phyloP scores from a whole-genome alignment of 2,329 filamentous ascomycete species.

The Ceratocystis harringtonii region DNA sequence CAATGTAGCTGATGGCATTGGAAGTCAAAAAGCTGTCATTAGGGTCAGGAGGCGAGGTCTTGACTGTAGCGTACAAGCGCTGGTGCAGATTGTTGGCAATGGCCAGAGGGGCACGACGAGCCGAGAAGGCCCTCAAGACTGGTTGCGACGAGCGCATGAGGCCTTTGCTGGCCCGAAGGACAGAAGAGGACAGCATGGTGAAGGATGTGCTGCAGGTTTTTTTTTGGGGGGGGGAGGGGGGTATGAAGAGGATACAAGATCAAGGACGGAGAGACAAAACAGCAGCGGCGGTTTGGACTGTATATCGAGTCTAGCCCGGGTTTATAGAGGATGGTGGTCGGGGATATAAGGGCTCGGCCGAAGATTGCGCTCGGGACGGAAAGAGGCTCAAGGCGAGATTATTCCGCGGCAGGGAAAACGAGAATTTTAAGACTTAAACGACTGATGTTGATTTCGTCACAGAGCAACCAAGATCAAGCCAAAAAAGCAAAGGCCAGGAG shows the following conservation, averaged over 20 bases:
- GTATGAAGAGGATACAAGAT: background rate
- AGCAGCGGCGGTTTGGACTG: background rate
- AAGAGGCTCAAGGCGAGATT: background rate
- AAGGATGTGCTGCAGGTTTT: background rate
- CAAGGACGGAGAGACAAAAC: background rate
- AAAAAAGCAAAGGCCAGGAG: background rate
- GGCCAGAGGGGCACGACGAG: slow-evolving; percentile 35
- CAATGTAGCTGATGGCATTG: slow-evolving; percentile 96
- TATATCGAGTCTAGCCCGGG: background rate
- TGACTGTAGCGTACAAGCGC: slow-evolving; percentile 37
- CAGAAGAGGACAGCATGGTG: slow-evolving; percentile 17
- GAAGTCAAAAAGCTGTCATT: slow-evolving; percentile 95
- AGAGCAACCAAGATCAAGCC: background rate
- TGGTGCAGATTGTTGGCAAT: slow-evolving; percentile 28
- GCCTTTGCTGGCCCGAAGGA: slow-evolving; percentile 39
- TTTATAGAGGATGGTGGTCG: slow-evolving; percentile 4
- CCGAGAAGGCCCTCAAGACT: slow-evolving; percentile 31
- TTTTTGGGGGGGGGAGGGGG: background rate
- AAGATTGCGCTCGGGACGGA: slow-evolving; percentile 13
- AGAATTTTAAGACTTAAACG: background rate
- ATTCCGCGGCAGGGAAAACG: background rate
- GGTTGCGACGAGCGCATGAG: slow-evolving; percentile 38
- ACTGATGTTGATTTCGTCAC: background rate
- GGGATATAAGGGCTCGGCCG: slow-evolving; percentile 15
- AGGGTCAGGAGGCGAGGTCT: slow-evolving; percentile 49